Conservation (phyloP, 192 early-diverging fungal genomes). For the Umbelopsis sp. region DNA sequence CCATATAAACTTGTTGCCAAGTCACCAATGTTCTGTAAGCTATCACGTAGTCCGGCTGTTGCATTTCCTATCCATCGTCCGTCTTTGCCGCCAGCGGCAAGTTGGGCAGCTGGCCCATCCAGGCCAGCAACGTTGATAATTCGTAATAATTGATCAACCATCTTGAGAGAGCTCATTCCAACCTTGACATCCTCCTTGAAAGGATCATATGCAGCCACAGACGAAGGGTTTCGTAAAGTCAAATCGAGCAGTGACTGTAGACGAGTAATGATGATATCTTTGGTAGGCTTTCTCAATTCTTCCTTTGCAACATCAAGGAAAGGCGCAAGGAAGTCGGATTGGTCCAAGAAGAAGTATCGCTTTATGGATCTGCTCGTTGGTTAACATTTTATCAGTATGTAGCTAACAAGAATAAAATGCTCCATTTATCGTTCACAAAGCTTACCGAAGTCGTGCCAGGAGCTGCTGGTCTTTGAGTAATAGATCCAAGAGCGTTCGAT, state of each 20-base stretch:
- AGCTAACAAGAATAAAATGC: too few relatives aligned
- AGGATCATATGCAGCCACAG: slow-evolving; percentile 74
- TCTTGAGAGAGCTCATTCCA: slow-evolving; percentile 57
- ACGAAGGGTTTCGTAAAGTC: slow-evolving; percentile 84
- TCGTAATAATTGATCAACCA: slow-evolving; percentile 72
- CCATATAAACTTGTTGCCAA: slow-evolving; percentile 3
- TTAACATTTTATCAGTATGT: neutral
- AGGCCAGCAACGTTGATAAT: slow-evolving; percentile 71
- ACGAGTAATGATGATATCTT: slow-evolving; percentile 67
- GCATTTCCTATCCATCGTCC: slow-evolving; percentile 34
- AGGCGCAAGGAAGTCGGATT: slow-evolving; percentile 91
- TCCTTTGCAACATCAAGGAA: slow-evolving; percentile 88
- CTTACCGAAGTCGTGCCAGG: slow-evolving; percentile 69
- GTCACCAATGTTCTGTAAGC: slow-evolving; percentile 9
- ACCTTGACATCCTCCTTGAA: slow-evolving; percentile 89
- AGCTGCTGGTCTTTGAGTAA: slow-evolving; percentile 80
- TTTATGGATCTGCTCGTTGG: slow-evolving; percentile 78
- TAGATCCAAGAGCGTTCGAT: slow-evolving; percentile 78
- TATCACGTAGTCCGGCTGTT: slow-evolving; percentile 20
- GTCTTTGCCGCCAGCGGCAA: slow-evolving; percentile 16
- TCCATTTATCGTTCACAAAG: too few relatives aligned
- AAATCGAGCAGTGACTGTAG: slow-evolving; percentile 88
- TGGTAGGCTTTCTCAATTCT: slow-evolving; percentile 74
- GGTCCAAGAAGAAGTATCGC: slow-evolving; percentile 90
- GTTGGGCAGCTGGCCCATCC: slow-evolving; percentile 26